A percentile compares a stretch with the other conserved stretches of the same genome.
These are phyloP conservation scores for Trypanosoma conorhini DNA, from an alignment of 208 protist genomes.

Conservation along the genomic window DNA sequence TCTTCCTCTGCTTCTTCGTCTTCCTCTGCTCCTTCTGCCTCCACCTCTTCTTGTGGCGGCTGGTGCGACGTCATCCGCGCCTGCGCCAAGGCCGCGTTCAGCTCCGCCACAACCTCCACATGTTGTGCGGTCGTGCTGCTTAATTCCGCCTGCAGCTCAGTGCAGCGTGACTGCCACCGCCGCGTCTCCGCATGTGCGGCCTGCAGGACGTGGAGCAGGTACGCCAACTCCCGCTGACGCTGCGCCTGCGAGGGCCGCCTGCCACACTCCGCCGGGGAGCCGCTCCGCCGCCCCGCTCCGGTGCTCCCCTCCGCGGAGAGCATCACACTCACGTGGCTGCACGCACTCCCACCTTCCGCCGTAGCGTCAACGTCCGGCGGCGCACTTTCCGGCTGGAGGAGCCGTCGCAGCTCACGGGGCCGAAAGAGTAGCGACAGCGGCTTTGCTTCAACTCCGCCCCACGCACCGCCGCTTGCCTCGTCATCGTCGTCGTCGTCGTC, in stretches of 20 bases:
- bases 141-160: not conserved
- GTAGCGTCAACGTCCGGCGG: not conserved
- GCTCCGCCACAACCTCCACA: not conserved
- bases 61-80: not conserved
- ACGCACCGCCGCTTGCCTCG: too few species aligned
- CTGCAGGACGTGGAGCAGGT: conserved; percentile 11
- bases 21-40: not conserved
- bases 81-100: not conserved
- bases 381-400: not conserved
- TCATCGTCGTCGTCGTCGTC: too few species aligned
- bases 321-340: conserved; percentile 1
- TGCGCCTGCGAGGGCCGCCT: not conserved
- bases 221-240: not conserved
- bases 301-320: not conserved
- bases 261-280: not conserved
- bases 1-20: not conserved
- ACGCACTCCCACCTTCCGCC: not conserved
- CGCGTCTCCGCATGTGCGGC: not conserved
- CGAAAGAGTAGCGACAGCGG: not conserved
- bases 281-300: not conserved
- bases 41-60: not conserved
- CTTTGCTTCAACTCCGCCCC: not conserved
- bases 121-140: not conserved
- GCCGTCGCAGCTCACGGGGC: not conserved
- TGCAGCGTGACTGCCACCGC: not conserved